Evolutionary conservation across 106 monocot genomes (phyloP).

Genomic region (Dioscorea dumetorum): DNA sequence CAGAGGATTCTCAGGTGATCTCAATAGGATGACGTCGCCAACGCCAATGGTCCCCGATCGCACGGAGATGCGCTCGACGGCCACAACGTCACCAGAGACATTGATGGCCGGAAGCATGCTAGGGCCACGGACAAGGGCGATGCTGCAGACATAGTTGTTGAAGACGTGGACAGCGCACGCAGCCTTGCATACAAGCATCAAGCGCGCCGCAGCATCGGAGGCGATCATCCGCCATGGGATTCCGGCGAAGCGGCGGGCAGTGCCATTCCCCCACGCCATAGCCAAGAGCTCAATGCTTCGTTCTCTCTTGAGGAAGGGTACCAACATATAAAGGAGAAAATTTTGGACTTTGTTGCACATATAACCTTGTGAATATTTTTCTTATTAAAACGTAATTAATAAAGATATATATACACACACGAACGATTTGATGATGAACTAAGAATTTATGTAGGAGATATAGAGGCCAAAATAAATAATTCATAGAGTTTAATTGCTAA

Average conservation of each 20-base stretch:
- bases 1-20: slow-evolving; percentile 70
- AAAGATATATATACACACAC: too few relatives aligned
- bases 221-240: slow-evolving; percentile 35
- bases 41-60: slow-evolving; percentile 23
- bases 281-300: background rate
- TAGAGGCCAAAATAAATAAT: too few relatives aligned
- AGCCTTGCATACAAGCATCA: slow-evolving; percentile 27
- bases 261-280: slow-evolving; percentile 1
- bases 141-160: slow-evolving; percentile 34
- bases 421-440: too few relatives aligned
- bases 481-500: too few relatives aligned
- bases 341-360: too few relatives aligned
- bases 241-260: background rate
- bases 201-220: slow-evolving; percentile 17
- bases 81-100: slow-evolving; percentile 66
- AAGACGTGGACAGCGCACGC: slow-evolving; percentile 49
- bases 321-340: too few relatives aligned
- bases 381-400: too few relatives aligned
- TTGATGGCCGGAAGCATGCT: slow-evolving; percentile 91
- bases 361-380: too few relatives aligned
- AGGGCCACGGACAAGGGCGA: slow-evolving; percentile 53
- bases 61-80: slow-evolving; percentile 42
- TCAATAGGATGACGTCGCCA: slow-evolving; percentile 61
- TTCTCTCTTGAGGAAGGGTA: too few relatives aligned
- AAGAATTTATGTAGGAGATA: too few relatives aligned